These are phyloP conservation scores for Candida succiphila DNA, from an alignment of 805 yeast species.

Conservation along the genomic window DNA sequence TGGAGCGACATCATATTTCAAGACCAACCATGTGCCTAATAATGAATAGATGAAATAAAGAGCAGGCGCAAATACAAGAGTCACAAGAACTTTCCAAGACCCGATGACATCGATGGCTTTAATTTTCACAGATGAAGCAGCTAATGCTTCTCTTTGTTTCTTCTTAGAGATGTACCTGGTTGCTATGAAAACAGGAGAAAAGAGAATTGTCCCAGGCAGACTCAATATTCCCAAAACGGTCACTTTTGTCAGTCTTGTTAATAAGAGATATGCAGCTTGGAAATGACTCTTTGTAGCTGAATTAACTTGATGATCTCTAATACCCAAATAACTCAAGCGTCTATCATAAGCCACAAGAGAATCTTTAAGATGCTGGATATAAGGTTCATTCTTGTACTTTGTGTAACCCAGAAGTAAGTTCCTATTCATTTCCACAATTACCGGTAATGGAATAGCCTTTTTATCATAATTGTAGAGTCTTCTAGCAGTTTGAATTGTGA, in stretches of 20 bases:
- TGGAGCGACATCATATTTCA: conserved; percentile 11
- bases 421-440: conserved; percentile 85
- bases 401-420: conserved; percentile 76
- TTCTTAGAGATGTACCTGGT: conserved; percentile 61
- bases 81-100: conserved; percentile 89
- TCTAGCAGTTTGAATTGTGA: conserved; percentile 88
- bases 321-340: conserved; percentile 49
- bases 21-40: conserved; percentile 28
- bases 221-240: conserved; percentile 48
- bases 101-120: conserved; percentile 90
- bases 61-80: conserved; percentile 80
- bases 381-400: conserved; percentile 62
- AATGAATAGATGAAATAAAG: conserved; percentile 73
- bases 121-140: conserved; percentile 79
- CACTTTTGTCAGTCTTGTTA: conserved; percentile 48
- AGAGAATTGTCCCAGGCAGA: conserved; percentile 79
- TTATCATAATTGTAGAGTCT: conserved; percentile 72
- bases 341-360: conserved; percentile 65
- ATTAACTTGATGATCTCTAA: conserved; percentile 67
- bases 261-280: conserved; percentile 39
- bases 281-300: conserved; percentile 38
- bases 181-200: conserved; percentile 78
- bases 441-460: conserved; percentile 64
- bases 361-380: conserved; percentile 48
- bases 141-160: conserved; percentile 72